Evolutionary conservation across 2,329 filamentous ascomycete genomes (phyloP), one percentile per base, ranked within the genome.

Genomic region (Aspergillus costaricaensis): DNA sequence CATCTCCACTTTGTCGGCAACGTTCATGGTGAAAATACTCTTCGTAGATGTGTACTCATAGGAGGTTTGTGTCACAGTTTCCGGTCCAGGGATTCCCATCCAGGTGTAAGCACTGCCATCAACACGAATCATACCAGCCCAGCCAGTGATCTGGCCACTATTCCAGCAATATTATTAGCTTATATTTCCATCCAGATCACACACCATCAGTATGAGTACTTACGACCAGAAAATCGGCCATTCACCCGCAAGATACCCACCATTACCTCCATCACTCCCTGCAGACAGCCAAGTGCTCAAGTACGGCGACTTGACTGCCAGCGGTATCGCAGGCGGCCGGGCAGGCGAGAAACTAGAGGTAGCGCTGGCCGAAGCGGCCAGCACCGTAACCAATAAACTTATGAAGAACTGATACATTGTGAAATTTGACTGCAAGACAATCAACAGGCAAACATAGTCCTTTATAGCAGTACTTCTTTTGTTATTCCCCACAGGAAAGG

Each of bases 251-350:
- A 92, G 80, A 61, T 88, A 84, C 1, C 88, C 88, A 36, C 87
- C 86, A 69, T 88, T 85, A 9, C 85, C 83, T 21, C 83, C 85
- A 71, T 86, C 81, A 27, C 79, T 84, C 1, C 87, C 87, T 9
- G 83, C 86, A 59, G 84, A 77, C 44, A 89, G 80, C 88, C 89
- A 91, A 14, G 86, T 85, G 70, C 85, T 91, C 15, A 93, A 76
- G 67, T 93, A 94, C 0, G 91, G 91, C 9, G 87, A 89, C 63
- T 86, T 87, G 48, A 93, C 90, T 47, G 89, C 89, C 36, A 94
- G 76, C 12, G 91, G 90, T 27, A 90, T 80, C 1, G 89, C 83
- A 15, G 89, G 89, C 44, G 88, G 88, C 6, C 87, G 82, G 38
- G 85, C 83, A 36, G 88, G 88, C 38, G 77, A 80, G 70, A 90